phyloP scores from a whole-genome alignment of 441 rosid genomes.

The Euphorbia schlechtendalii region DNA sequence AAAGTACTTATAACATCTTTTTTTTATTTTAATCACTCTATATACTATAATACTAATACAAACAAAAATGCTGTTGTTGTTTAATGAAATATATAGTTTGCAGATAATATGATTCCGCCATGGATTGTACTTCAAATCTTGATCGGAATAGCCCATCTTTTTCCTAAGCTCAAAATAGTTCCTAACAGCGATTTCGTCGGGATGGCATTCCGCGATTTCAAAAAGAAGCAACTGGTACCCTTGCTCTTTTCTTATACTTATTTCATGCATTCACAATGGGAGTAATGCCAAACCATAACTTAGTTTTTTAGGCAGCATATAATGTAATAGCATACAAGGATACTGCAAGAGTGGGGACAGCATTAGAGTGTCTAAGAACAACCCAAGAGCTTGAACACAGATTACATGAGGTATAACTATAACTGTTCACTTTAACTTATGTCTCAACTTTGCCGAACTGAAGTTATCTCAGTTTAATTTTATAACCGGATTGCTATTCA shows the following conservation, averaged over 20 bases:
- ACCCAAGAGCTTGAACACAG: conserved; percentile 63
- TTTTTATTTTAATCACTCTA: neutral
- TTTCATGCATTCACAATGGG: too few species aligned
- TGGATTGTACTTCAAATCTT: conserved; percentile 45
- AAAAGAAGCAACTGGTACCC: conserved; percentile 65
- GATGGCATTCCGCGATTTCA: conserved; percentile 59
- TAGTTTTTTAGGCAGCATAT: conserved; percentile 45
- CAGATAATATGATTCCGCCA: conserved; percentile 79
- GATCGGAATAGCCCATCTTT: conserved; percentile 55
- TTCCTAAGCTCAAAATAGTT: conserved; percentile 77
- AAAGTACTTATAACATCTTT: conserved; percentile 42
- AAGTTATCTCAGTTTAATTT: too few species aligned
- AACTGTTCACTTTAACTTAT: too few species aligned
- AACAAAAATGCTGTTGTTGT: too few species aligned
- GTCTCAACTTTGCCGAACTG: too few species aligned
- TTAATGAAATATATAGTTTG: conserved; percentile 34
- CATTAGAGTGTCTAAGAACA: conserved; percentile 65
- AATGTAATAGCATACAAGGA: conserved; percentile 71
- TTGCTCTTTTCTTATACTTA: too few species aligned
- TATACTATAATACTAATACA: too few species aligned
- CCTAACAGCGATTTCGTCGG: conserved; percentile 75
- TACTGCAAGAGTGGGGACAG: conserved; percentile 68
- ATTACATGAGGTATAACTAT: conserved; percentile 62
- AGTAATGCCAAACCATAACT: too few species aligned
- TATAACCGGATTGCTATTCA: too few species aligned